Percentiles rank a stretch among this genome's conserved stretches.
Conservation (phyloP, 2,329 filamentous ascomycete genomes). For the Scopulariopsis brevicaulis region DNA sequence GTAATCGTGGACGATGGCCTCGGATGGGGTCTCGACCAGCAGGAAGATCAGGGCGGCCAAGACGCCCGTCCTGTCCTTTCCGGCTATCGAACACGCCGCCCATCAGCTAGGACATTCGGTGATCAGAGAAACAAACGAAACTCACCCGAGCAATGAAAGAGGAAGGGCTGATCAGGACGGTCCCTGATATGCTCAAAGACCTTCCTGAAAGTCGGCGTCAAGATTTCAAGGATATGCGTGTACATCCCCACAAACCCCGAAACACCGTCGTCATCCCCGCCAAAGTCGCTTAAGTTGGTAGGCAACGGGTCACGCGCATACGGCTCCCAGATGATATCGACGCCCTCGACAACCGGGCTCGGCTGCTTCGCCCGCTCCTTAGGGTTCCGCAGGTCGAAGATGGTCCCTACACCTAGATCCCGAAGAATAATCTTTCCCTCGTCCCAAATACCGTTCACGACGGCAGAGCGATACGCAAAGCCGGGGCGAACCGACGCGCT, state of each 20-base stretch:
- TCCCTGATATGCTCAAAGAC: neutral
- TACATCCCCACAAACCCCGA: neutral
- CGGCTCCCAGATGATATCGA: neutral
- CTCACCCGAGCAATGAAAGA: neutral
- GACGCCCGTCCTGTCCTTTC: neutral
- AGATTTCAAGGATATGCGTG: neutral
- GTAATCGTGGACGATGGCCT: neutral
- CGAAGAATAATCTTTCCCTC: constrained; percentile 40
- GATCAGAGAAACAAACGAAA: neutral
- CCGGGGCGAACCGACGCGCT: constrained; percentile 42
- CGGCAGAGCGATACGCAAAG: constrained; percentile 58
- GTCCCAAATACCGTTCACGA: constrained; percentile 46
- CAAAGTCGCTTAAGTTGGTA: neutral
- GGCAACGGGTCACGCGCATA: neutral
- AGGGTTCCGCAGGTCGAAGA: constrained; percentile 52
- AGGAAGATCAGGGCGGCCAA: neutral
- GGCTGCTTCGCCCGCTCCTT: neutral
- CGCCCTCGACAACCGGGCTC: neutral
- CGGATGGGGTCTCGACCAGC: neutral
- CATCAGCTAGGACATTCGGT: neutral
- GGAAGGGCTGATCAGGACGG: neutral
- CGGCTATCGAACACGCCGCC: neutral
- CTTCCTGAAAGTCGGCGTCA: neutral
- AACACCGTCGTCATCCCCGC: neutral
- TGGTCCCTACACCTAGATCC: constrained; percentile 45